phyloP scores from a whole-genome alignment of 768 basidiomycete species.

The Piloderma croceum region DNA sequence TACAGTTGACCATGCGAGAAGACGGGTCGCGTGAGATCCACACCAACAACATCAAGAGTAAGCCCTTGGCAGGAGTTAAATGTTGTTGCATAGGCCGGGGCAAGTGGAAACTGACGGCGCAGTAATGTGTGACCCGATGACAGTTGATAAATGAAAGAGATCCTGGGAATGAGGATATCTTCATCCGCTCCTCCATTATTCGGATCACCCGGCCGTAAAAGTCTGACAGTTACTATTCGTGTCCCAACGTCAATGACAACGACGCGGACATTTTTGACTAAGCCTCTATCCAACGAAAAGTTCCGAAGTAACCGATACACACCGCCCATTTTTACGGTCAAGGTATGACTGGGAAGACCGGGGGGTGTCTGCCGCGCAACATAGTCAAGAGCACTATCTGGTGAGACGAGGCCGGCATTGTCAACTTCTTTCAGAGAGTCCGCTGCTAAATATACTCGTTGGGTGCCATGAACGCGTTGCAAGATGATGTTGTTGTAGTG shows the following conservation, averaged over 20 bases:
- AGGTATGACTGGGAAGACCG: conserved; percentile 19
- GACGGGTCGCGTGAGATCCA: conserved; percentile 32
- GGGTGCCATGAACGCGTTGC: conserved; percentile 17
- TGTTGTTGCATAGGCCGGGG: conserved; percentile 36
- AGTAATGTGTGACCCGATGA: conserved; percentile 26
- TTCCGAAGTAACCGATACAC: conserved; percentile 34
- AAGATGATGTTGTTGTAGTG: conserved; percentile 29
- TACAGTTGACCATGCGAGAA: conserved; percentile 20
- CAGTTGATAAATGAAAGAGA: conserved; percentile 18
- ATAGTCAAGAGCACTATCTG: conserved; percentile 17
- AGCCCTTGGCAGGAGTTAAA: conserved; percentile 40
- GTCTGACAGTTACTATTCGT: conserved; percentile 17
- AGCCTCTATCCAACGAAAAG: conserved; percentile 29
- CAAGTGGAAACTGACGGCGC: conserved; percentile 31
- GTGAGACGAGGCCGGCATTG: too few species aligned
- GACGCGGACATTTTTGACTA: conserved; percentile 37
- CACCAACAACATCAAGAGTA: conserved; percentile 30
- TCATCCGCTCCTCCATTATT: too few species aligned
- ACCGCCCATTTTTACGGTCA: conserved; percentile 27
- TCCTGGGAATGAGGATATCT: conserved; percentile 23
- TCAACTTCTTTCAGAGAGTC: conserved; percentile 21
- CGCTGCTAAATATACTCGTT: conserved; percentile 18
- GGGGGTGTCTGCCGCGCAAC: conserved; percentile 13
- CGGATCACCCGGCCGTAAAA: conserved; percentile 16
- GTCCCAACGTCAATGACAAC: conserved; percentile 25